Evolutionary conservation across 345 rosid species (phyloP), one percentile per base, ranked within the genome.

Genomic region (Mangifera indica): DNA sequence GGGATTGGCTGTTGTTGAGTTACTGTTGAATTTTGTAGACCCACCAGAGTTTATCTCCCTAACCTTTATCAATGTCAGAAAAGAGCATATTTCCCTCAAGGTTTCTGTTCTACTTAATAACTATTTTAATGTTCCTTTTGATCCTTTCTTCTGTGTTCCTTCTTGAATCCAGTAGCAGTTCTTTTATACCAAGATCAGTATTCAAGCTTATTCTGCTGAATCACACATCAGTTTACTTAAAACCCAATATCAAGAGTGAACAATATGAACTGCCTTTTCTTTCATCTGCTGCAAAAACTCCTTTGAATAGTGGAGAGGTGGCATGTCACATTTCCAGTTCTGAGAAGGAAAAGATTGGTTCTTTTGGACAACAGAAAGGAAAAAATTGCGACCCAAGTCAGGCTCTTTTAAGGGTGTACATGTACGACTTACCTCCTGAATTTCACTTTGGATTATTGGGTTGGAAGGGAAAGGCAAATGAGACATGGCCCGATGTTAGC

Each of bases 361-460:
- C 40, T 22, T 67, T 17, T 25, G 69, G 73, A 79, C 32, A 63
- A n/a, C 71, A n/a, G 32, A 58, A 63, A 42, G 60, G 29, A 37
- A 68, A 61, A 32, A 60, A 74, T 15, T 86, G 90, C 62, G 17
- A 46, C 37, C 76, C 63, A 22, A 72, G 57, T 63, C 67, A 69
- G 60, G 80, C 71, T 72, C 71, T 77, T 78, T 76, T 91, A 25
- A 85, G 83, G 77, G 96, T 91, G n/a, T 93, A 78, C 68, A 86
- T 91, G 98, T 93, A 91, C 70, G 90, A 91, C 77, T 76, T 93
- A 63, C 91, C 96, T 56, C 77, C 91, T 58, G 93, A 88, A 22
- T 91, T 91, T 87, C 98, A 93, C 75, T 93, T 91, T 80, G 91
- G 92, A 71, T 66, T 92, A 68, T 71, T 94, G 84, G 93, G 90